Evolutionary conservation across 345 rosid genomes (phyloP), one percentile per base, ranked within the genome.

Genomic region (Citrus unshiu): DNA sequence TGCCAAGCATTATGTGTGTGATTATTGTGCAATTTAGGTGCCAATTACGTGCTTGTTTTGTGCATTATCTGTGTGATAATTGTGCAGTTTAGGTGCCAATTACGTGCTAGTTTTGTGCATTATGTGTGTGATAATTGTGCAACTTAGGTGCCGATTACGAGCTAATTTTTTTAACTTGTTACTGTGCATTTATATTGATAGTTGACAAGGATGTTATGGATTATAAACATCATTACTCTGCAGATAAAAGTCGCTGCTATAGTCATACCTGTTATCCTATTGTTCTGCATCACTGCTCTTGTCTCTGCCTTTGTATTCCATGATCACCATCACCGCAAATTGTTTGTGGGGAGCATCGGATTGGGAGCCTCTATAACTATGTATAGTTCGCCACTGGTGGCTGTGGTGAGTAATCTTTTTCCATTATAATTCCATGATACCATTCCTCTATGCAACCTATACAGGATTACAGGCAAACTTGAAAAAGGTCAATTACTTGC

Each of bases 311-410:
- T 87, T 21, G 82, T 82, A 16, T 77, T 93, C 62, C 90, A 92
- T 27, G 92, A 88, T 72, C 98, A 88, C 78, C 90, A 74, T 57
- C 90, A 84, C 71, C 93, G 97, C 22, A 93, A 87, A 83, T 74
- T 86, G 13, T 84, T 91, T 40, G 90, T 89, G 3, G 98, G 99
- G 25, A 88, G 93, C 69, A 73, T 93, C 39, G 98, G 93, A 30
- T 82, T 93, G 2, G 86, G 83, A 59, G 90, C 89, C 78, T 88
- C 96, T 7, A 68, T 84, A 25, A 84, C 88, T 37, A 95, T 95
- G 98, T 95, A 95, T 54, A 91, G 85, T 75, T 86, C 96, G 63
- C 97, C 96, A 6, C 86, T 95, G 19, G 90, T 93, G 18, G 96
- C 54, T 58, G 82, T 94, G 89, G 97, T 90, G 59, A 89, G 93